Conservation (phyloP, 2,329 filamentous ascomycete genomes). For the Monilinia polystroma region DNA sequence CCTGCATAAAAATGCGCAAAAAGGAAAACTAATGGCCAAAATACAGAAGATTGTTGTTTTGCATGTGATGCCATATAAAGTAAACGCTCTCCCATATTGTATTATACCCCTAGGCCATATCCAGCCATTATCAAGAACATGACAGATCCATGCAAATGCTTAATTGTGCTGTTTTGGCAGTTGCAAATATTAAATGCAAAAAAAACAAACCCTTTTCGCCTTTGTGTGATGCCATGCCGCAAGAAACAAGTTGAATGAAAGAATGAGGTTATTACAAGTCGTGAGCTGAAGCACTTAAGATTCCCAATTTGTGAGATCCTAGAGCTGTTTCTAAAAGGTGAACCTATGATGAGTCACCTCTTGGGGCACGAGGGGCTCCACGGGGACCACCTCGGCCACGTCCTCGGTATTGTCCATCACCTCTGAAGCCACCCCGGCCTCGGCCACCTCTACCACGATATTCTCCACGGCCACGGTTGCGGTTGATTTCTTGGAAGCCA, state of each 20-base stretch:
- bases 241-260: conserved; percentile 24
- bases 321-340: conserved; percentile 1
- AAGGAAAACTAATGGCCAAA: conserved; percentile 20
- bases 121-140: conserved; percentile 24
- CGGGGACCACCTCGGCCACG: conserved; percentile 33
- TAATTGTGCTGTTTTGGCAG: conserved; percentile 20
- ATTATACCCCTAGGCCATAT: conserved; percentile 21
- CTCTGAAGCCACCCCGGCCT: conserved; percentile 45
- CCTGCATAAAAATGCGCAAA: conserved; percentile 15
- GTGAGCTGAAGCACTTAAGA: conserved; percentile 1
- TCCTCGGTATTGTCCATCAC: conserved; percentile 43
- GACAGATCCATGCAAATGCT: conserved; percentile 24
- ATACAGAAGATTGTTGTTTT: conserved; percentile 17
- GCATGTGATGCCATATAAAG: conserved; percentile 16
- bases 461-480: conserved; percentile 51
- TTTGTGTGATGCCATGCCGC: conserved; percentile 25
- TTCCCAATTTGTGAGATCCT: conserved; percentile 7
- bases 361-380: conserved; percentile 31
- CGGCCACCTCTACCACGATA: conserved; percentile 45
- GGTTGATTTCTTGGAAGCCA: conserved; percentile 71
- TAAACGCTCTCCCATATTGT: conserved; percentile 21
- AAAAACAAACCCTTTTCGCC: conserved; percentile 25
- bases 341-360: conserved; percentile 22
- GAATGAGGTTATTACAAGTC: conserved; percentile 23
- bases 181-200: conserved; percentile 22